Base-by-base conservation (phyloP, 306 rosid species). In the Hippophae rhamnoides region DNA sequence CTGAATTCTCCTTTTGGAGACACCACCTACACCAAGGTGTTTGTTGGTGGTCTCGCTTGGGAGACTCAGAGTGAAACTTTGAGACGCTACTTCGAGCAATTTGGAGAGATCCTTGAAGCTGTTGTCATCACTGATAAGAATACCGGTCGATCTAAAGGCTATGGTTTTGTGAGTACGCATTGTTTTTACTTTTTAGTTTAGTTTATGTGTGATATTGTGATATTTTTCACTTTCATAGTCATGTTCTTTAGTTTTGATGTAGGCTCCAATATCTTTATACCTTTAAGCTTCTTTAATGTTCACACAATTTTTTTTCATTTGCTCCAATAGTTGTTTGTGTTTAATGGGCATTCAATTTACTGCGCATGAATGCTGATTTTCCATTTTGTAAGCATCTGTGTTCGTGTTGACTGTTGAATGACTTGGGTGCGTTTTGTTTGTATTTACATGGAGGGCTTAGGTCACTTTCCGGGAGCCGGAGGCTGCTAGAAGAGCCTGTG, bases 41-140 rank as follows among this genome's bases (percentile, higher is more conserved):
- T 90, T 58, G 98, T 90, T 43, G 98, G 98, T 10, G 96, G 98
- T 5, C 78, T 90, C 64, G 98, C 97, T 6, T 90, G 97, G 97
- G 97, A 90, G 74, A 90, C 97, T 0, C 97, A 84, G 77, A 86
- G 87, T 73, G 92, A 90, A 51, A 81, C 96, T 65, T 76, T 90
- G 96, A 82, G 89, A 57, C 84, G 84, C 48, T 73, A 90, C 66
- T 92, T 92, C 67, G 86, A 83, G 25, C 87, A 87, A 43, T 92
- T 87, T 14, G 95, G 96, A 7, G 87, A 85, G 54, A 92, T 92
- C 80, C 96, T 85, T 10, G 98, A 92, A 74, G 98, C 96, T 48
- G 98, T 92, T 1, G 98, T 92, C 10, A 87, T 92, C 58, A 72
- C 89, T 5, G 98, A 92, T 69, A 92, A 85, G 93, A 85, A 85